Conservation (phyloP, 306 rosid species). For the Glycine tomentella region DNA sequence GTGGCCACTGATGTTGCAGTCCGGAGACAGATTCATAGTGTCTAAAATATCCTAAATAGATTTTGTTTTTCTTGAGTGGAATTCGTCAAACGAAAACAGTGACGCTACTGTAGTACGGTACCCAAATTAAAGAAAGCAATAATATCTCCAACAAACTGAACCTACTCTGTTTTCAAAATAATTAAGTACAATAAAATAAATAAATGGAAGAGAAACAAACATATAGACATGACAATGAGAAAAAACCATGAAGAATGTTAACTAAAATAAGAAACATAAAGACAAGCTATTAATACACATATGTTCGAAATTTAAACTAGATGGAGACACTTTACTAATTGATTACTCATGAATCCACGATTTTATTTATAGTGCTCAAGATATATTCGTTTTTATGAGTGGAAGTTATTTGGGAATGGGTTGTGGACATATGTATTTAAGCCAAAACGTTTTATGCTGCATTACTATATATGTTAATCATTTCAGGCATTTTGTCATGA, state of each 20-base stretch:
- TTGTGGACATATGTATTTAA: too few species aligned
- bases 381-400: too few species aligned
- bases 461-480: too few species aligned
- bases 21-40: neutral
- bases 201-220: neutral
- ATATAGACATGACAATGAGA: neutral
- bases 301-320: neutral
- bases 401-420: too few species aligned
- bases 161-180: neutral
- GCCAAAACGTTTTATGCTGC: too few species aligned
- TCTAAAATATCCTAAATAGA: neutral
- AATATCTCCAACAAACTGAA: neutral
- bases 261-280: neutral
- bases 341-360: too few species aligned
- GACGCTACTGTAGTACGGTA: neutral
- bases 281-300: neutral
- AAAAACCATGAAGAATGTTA: neutral
- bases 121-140: constrained; percentile 9
- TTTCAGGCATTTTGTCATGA: neutral
- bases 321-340: too few species aligned
- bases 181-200: neutral
- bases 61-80: neutral
- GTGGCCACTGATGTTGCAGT: constrained; percentile 3
- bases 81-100: neutral
- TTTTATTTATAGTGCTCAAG: too few species aligned